A percentile compares a stretch with the other conserved stretches of the same genome.
phyloP scores from a whole-genome alignment of 371 early-diverging fungal species.

The Mucor circinelloides region DNA sequence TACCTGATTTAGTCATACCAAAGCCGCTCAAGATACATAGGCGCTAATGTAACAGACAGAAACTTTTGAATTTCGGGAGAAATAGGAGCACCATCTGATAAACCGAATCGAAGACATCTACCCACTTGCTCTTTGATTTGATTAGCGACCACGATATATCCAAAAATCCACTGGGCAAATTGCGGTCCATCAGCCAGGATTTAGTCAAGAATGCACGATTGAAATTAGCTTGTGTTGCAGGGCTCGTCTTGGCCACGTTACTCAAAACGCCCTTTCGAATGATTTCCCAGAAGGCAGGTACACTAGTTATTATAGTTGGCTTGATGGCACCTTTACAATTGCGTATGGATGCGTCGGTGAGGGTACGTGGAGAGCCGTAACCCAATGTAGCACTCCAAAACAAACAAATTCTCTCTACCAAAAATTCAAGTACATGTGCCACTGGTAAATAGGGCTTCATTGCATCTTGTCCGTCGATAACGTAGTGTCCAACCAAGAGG shows the following conservation, averaged over 20 bases:
- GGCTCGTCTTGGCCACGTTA: slow-evolving; percentile 51
- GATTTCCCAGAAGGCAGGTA: slow-evolving; percentile 81
- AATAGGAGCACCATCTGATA: slow-evolving; percentile 87
- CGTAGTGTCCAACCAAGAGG: slow-evolving; percentile 68
- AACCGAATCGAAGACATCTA: slow-evolving; percentile 70
- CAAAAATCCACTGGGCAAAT: slow-evolving; percentile 62
- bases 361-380: slow-evolving; percentile 72
- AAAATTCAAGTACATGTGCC: slow-evolving; percentile 78
- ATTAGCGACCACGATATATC: slow-evolving; percentile 76
- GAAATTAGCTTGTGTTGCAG: slow-evolving; percentile 58
- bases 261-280: slow-evolving; percentile 66
- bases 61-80: slow-evolving; percentile 71
- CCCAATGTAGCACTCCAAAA: slow-evolving; percentile 67
- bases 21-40: slow-evolving; percentile 81
- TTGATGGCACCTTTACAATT: slow-evolving; percentile 75
- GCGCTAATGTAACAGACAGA: slow-evolving; percentile 65
- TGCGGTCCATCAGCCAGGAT: slow-evolving; percentile 52
- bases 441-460: slow-evolving; percentile 84
- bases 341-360: slow-evolving; percentile 72
- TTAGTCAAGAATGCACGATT: slow-evolving; percentile 65
- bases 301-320: slow-evolving; percentile 82
- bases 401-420: slow-evolving; percentile 58
- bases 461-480: slow-evolving; percentile 60
- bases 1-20: slow-evolving; percentile 48
- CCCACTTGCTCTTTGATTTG: slow-evolving; percentile 77